Evolutionary conservation across 306 rosid genomes (phyloP).

Genomic region (Myrica gale): DNA sequence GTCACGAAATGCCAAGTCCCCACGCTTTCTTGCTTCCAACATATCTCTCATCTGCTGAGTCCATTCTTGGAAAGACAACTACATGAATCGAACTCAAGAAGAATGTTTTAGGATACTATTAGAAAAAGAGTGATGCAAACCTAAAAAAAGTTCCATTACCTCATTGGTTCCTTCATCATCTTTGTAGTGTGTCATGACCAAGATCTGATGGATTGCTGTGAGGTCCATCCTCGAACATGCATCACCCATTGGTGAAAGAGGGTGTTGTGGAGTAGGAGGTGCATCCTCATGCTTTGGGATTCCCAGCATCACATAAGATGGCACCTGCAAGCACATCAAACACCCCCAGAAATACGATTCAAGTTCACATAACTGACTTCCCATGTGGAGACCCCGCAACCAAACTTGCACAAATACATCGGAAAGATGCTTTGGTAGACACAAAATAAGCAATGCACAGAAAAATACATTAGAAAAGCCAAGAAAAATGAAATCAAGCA

Average conservation of each 20-base stretch:
- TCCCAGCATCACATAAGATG: constrained; percentile 72
- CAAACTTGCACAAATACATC: neutral
- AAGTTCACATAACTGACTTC: neutral
- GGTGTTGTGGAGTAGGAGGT: constrained; percentile 64
- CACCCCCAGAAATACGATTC: neutral
- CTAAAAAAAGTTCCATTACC: constrained; percentile 36
- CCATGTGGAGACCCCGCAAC: neutral
- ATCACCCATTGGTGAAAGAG: constrained; percentile 68
- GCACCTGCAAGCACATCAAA: constrained; percentile 44
- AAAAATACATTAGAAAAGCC: neutral
- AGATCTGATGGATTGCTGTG: constrained; percentile 70
- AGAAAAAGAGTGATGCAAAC: constrained; percentile 12
- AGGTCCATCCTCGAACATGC: constrained; percentile 80
- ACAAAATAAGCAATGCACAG: neutral
- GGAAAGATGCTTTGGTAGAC: neutral
- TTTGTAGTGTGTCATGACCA: constrained; percentile 62
- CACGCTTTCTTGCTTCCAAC: constrained; percentile 72
- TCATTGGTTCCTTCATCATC: constrained; percentile 75
- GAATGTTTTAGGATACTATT: constrained; percentile 6
- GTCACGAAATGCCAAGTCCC: constrained; percentile 76
- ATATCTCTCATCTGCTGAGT: constrained; percentile 76
- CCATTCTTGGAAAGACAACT: constrained; percentile 90
- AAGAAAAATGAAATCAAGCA: neutral
- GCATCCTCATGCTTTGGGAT: constrained; percentile 72
- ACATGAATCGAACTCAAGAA: constrained; percentile 11